Base-by-base conservation (phyloP, 2,329 filamentous ascomycete species). In the Tolypocladium nubicola region DNA sequence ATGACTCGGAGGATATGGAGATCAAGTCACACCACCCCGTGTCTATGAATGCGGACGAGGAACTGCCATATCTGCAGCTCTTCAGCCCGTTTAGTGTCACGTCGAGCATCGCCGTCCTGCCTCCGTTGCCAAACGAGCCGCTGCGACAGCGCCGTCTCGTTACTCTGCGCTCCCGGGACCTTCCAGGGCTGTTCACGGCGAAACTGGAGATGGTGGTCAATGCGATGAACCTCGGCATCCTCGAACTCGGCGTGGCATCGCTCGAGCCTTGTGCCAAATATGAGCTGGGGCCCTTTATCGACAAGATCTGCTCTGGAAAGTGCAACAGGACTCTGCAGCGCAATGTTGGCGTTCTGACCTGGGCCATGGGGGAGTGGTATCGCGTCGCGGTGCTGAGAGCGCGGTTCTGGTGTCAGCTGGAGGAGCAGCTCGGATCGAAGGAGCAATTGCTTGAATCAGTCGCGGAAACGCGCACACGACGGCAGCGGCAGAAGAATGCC, bases 301-400 rank as follows among this genome's bases (percentile, higher is more conserved):
- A 77, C 1, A 72, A 69, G 53, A 64, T 83, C 16, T 71, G 60
- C 68, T 65, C 62, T 59, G 71, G 63, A 59, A 65, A 63, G 59
- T 70, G 64, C 67, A 67, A 72, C 71, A 75, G 76, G n/a, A 75
- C 75, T 0, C 71, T 82, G 60, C 72, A 75, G 9, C 75, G 76
- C 40, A 87, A 89, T 59, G 69, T 88, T 0, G 78, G 78, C 23
- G 76, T 85, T 7, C 64, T 86, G 0, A 78, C 79, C 5, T 89
- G 85, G 84, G 85, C 84, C 0, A 83, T 89, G 76, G 79, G 79
- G 14, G 83, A 87, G 54, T 89, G 87, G 82, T 78, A 84, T 60
- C 81, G 84, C 3, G 69, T 86, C 1, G 82, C 85, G 0, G 71
- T 78, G 10, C 77, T 79, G 56, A 75, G 87, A 9, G 86, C 86